phyloP scores from a whole-genome alignment of 225 moss, liverwort and hornwort genomes.

The Neckera pumila region DNA sequence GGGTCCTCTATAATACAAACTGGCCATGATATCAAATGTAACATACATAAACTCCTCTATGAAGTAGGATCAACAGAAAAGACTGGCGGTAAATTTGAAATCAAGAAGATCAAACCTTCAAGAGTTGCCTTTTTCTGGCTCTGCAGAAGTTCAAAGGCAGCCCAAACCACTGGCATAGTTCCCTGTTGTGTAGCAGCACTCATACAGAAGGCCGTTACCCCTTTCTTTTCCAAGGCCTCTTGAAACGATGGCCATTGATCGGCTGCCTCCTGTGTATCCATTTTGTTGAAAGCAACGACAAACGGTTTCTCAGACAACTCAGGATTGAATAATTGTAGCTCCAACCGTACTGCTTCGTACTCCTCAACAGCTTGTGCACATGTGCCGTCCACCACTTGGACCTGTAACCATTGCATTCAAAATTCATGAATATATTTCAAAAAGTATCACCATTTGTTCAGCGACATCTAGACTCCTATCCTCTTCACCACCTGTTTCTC shows the following conservation, averaged over 20 bases:
- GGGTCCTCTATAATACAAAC: not conserved
- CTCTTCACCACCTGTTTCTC: not conserved
- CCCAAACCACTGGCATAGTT: constrained; percentile 57
- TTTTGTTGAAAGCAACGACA: constrained; percentile 91
- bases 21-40: not conserved
- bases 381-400: constrained; percentile 94
- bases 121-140: constrained; percentile 17
- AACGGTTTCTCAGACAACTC: constrained; percentile 65
- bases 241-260: constrained; percentile 75
- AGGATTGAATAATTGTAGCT: constrained; percentile 89
- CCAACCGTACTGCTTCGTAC: constrained; percentile 87
- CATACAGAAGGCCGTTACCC: constrained; percentile 62
- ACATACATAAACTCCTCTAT: not conserved
- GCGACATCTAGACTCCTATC: not conserved
- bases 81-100: not conserved
- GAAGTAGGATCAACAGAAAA: not conserved
- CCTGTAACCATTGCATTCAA: constrained; percentile 21
- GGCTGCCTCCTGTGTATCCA: constrained; percentile 83
- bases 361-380: constrained; percentile 78
- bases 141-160: constrained; percentile 62
- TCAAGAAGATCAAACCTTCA: constrained; percentile 17
- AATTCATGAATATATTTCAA: not conserved
- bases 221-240: constrained; percentile 52
- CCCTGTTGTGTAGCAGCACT: constrained; percentile 81
- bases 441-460: not conserved